Evolutionary conservation across 257 asterid species (phyloP).

Genomic region (Fraxinus americana): DNA sequence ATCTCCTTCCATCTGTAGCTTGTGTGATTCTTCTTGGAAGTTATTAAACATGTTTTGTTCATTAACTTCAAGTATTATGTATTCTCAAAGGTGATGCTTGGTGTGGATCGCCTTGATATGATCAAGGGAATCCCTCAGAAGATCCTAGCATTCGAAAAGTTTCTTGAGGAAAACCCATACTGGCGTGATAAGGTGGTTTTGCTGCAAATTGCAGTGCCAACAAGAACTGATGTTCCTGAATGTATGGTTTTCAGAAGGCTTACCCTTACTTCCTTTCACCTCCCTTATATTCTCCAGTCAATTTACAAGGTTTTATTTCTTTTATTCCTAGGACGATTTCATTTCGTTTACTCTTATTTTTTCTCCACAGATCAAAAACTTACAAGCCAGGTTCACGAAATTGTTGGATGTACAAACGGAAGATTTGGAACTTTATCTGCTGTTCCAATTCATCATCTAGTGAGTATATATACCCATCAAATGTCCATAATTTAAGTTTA

Average conservation of each 20-base stretch:
- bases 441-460: conserved; percentile 99
- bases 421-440: conserved; percentile 86
- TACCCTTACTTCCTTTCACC: conserved; percentile 5
- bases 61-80: conserved; percentile 10
- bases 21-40: conserved; percentile 5
- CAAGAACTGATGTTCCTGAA: conserved; percentile 97
- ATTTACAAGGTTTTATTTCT: conserved; percentile 3
- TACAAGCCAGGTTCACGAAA: conserved; percentile 98
- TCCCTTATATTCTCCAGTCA: background rate
- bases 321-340: conserved; percentile 5
- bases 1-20: conserved; percentile 8
- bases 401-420: conserved; percentile 98
- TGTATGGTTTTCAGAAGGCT: conserved; percentile 53
- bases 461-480: conserved; percentile 39
- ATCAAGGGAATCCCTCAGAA: conserved; percentile 96
- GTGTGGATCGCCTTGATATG: conserved; percentile 98
- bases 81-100: conserved; percentile 78
- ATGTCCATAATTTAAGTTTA: conserved; percentile 1
- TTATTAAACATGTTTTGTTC: conserved; percentile 1
- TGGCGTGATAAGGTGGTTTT: conserved; percentile 95
- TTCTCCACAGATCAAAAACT: conserved; percentile 79
- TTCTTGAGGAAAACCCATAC: conserved; percentile 78
- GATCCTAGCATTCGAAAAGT: conserved; percentile 89
- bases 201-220: conserved; percentile 96
- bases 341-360: conserved; percentile 27